Conservation (phyloP, 192 early-diverging fungal species). For the Pilaira anomala region DNA sequence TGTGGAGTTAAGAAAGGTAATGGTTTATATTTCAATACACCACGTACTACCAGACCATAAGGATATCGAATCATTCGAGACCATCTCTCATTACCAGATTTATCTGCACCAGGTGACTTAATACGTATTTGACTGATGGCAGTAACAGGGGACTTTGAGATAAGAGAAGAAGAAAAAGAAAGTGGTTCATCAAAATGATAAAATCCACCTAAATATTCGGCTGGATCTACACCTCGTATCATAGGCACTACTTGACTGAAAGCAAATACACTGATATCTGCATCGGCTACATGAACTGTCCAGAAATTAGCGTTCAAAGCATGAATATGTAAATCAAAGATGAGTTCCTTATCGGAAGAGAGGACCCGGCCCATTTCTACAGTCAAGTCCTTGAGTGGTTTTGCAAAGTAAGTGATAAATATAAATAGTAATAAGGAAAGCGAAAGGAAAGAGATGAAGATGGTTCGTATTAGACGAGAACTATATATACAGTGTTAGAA, state of each 20-base stretch:
- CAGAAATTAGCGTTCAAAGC: conserved; percentile 56
- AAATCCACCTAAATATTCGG: conserved; percentile 33
- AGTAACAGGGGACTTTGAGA: conserved; percentile 9
- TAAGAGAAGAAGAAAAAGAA: conserved; percentile 23
- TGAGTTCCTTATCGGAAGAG: conserved; percentile 63
- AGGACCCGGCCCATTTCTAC: conserved; percentile 54
- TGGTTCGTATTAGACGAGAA: conserved; percentile 7
- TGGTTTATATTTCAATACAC: conserved; percentile 30
- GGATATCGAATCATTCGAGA: conserved; percentile 38
- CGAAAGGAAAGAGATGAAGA: background rate
- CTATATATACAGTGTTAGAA: background rate
- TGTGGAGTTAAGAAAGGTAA: conserved; percentile 22
- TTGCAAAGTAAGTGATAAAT: conserved; percentile 9
- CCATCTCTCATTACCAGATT: conserved; percentile 40
- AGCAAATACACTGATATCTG: conserved; percentile 65
- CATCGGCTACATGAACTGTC: conserved; percentile 50
- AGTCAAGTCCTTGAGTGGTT: conserved; percentile 15
- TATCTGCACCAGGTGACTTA: conserved; percentile 39
- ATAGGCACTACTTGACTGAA: conserved; percentile 37
- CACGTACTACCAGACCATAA: conserved; percentile 32
- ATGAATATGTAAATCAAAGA: conserved; percentile 60
- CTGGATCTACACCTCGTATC: conserved; percentile 26
- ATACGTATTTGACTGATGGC: conserved; percentile 34
- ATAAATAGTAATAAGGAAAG: background rate
- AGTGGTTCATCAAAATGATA: conserved; percentile 37